Base-by-base conservation (phyloP, 306 rosid genomes). In the Castanopsis chinensis region DNA sequence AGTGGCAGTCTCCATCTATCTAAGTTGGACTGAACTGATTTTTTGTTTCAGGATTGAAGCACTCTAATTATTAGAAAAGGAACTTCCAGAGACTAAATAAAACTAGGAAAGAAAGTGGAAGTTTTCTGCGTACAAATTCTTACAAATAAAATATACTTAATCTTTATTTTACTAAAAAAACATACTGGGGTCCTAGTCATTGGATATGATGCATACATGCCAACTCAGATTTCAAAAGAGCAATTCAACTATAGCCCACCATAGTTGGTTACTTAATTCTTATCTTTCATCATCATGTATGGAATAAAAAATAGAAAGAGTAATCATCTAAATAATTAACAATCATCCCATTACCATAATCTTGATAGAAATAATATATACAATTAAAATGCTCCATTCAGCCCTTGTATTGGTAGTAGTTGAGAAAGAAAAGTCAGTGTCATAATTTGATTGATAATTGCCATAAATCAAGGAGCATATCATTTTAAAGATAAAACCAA, bases 381-480 rank as follows among this genome's bases (percentile, higher is more conserved):
- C 53, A 32, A 64, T 54, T 64, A 65, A 64, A 27, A 53, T 71
- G 43, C 32, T 64, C 69, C 77, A 52, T 76, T 59, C 64, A 18
- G 45, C 45, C 43, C 1, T 37, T 56, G 78, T 72, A 65, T 63
- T 60, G 63, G 74, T 25, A 52, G 72, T 59, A 15, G 41, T n/a
- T 59, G 81, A 23, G 73, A 35, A 15, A 10, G 5, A 43, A 51
- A 13, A 8, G 18, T 1, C 6, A 19, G 67, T 52, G 8, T 33
- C 20, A 72, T 76, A 77, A 77, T 71, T 82, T 30, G 6, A 60
- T 67, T 52, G 37, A 71, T 73, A 59, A 80, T 71, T 73, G 68
- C 84, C 80, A 79, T 80, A 79, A 75, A 80, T 79, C 71, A 79
- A 73, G 84, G 83, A 65, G 28, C 52, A 77, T 43, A 55, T 49